Percentiles rank a stretch among this genome's conserved stretches.
Evolutionary conservation across 1,284 basidiomycete species (phyloP).

Genomic region (Heliocybe sulcata): DNA sequence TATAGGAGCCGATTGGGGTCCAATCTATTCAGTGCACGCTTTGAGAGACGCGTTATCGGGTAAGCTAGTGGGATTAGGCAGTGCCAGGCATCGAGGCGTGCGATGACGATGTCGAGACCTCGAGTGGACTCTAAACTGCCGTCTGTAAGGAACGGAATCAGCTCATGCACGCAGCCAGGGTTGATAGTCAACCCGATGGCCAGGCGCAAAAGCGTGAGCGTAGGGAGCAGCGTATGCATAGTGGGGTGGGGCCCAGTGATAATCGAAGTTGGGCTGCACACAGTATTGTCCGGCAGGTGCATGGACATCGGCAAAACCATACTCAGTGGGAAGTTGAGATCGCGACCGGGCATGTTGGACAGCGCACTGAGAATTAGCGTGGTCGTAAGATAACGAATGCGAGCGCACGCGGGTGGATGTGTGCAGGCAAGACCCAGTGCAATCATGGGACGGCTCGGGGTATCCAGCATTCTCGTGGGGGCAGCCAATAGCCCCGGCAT

Average conservation of each 20-base stretch:
- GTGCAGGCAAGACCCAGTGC: conserved; percentile 6
- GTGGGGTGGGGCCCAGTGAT: conserved; percentile 34
- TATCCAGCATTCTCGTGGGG: conserved; percentile 6
- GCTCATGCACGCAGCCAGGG: conserved; percentile 45
- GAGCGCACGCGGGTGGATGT: conserved; percentile 39
- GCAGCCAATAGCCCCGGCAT: conserved; percentile 12
- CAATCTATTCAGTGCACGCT: conserved; percentile 2
- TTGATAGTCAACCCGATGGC: conserved; percentile 31
- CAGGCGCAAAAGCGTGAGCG: conserved; percentile 27
- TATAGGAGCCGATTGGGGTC: conserved; percentile 8
- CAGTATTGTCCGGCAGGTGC: conserved; percentile 34
- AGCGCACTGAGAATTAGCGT: conserved; percentile 34
- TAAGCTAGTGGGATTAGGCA: too few species aligned
- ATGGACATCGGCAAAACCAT: conserved; percentile 37
- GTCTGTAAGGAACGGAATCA: conserved; percentile 2
- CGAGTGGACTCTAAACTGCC: conserved; percentile 6
- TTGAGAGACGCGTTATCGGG: conserved; percentile 5
- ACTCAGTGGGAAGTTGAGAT: conserved; percentile 50
- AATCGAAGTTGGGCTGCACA: conserved; percentile 25
- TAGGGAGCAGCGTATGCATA: conserved; percentile 30
- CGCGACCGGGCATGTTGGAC: conserved; percentile 51
- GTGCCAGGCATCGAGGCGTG: not conserved
- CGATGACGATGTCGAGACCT: conserved; percentile 1
- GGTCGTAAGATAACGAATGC: conserved; percentile 46
- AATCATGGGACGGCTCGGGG: conserved; percentile 15